Evolutionary conservation across 1,284 basidiomycete species (phyloP).

Genomic region (Volvariella surrecta): DNA sequence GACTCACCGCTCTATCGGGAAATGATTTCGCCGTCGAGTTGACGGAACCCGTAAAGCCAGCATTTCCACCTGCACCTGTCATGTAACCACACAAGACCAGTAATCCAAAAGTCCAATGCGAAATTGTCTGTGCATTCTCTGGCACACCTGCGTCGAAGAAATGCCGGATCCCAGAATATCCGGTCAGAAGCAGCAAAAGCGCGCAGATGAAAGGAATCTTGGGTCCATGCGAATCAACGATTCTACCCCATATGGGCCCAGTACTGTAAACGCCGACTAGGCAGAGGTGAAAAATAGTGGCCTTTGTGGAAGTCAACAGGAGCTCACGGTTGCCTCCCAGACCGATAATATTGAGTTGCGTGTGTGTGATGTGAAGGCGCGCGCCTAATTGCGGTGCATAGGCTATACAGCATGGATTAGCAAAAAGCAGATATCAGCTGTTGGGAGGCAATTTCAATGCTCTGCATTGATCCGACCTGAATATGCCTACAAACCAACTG

Average conservation of each 20-base stretch:
- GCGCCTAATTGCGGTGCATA: slow-evolving; percentile 76
- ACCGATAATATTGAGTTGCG: slow-evolving; percentile 68
- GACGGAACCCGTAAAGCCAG: slow-evolving; percentile 42
- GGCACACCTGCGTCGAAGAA: slow-evolving; percentile 49
- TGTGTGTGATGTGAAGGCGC: slow-evolving; percentile 64
- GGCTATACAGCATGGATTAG: slow-evolving; percentile 29
- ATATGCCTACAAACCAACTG: slow-evolving; percentile 26
- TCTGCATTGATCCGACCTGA: slow-evolving; percentile 28
- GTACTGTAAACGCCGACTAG: slow-evolving; percentile 52
- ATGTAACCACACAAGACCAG: slow-evolving; percentile 45
- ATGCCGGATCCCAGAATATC: slow-evolving; percentile 58
- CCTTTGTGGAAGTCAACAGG: slow-evolving; percentile 18
- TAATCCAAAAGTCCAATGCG: slow-evolving; percentile 23
- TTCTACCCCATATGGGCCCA: slow-evolving; percentile 62
- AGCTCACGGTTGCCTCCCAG: slow-evolving; percentile 48
- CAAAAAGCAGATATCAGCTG: not conserved
- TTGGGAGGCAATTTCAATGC: no score
- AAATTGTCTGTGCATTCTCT: slow-evolving; percentile 14
- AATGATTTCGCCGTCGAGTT: slow-evolving; percentile 66
- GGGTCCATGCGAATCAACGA: slow-evolving; percentile 60
- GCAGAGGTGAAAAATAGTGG: slow-evolving; percentile 3
- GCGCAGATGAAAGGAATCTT: slow-evolving; percentile 38
- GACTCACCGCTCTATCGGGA: slow-evolving; percentile 26
- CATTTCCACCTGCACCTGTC: slow-evolving; percentile 57
- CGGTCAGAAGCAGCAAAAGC: slow-evolving; percentile 44